Evolutionary conservation across 352 stramenopile species (phyloP), one percentile per base, ranked within the genome.

Genomic region (Pythium coloratum): DNA sequence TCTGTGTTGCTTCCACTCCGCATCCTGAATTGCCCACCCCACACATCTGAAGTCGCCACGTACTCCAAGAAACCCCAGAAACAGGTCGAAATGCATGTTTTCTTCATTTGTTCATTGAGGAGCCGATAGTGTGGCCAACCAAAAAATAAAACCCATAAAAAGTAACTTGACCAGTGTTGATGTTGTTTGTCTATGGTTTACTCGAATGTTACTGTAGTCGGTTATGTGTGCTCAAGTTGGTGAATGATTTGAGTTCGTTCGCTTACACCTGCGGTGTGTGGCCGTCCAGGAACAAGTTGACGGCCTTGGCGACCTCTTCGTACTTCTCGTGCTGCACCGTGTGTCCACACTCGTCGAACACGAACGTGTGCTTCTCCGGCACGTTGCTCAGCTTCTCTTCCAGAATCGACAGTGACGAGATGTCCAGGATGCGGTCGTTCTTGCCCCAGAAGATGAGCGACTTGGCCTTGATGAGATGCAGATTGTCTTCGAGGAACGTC

Each of bases 391-490:
- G 69, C 50, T 86, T 82, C n/a, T 80, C 62, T 26, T 88, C 47
- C 2, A 93, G 67, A 40, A 86, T 79, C 10, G 89, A 78, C 2
- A 93, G 61, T 26, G 78, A 89, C 26, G 84, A 93, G 9, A 89
- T 72, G 59, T 91, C 82, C 12, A 93, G 61, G 12, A 93, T 77
- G 58, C 76, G 77, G 46, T 93, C 84, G 49, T 89, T 72, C 53
- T 89, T 81, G 54, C 84, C 84, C 84, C 82, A 93, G 69, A 93
- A 82, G 3, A 93, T 75, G 13, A 91, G 64, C 42, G 77, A 86
- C 51, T 75, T 83, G 6, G 75, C 75, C 4, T 68, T 71, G 65
- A 93, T 93, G 20, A 64, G 64, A 10, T 80, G 77, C 18, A 93
- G 57, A 13, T 84, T 66, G n/a, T 88, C 70, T 56, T 93, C 84